Base-by-base conservation (phyloP, 1,284 basidiomycete genomes). In the Hypsizygus ulmarius region DNA sequence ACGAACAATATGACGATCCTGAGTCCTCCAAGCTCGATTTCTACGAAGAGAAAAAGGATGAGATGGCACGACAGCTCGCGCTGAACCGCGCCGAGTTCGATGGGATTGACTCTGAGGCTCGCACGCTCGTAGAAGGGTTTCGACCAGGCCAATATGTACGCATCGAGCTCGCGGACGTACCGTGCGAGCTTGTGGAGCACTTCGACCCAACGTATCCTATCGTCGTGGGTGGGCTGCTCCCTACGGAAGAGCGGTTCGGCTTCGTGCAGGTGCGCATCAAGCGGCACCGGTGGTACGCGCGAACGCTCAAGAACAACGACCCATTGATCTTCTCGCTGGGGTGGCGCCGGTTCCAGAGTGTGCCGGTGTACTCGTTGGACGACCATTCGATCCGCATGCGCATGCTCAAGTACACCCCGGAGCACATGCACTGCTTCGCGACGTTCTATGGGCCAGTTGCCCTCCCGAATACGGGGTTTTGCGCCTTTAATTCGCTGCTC, bases 371-470 rank as follows among this genome's bases (percentile, higher is more conserved):
- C 68, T 93, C 93, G 18, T 75, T 99, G 21, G 97, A 99, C 67
- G 96, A 99, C 65, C 93, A 97, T 61, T 92, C 89, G 3, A 93
- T 96, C 57, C 88, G 97, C 21, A 98, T 99, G 84, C 90, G 97
- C 39, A 92, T 98, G 90, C 87, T 99, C 68, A 99, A 99, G 73
- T 99, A 99, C 66, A 98, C 97, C 0, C 96, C 96, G 0, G 97
- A 99, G 69, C 96, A 99, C 63, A 97, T 97, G 93, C 97, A 99
- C 66, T 99, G 96, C 62, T 92, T 89, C 60, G 96, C 96, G 2
- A 96, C 95, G 0, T 98, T 99, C 70, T 97, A 95, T 63, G 94
- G 91, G 0, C 94, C 94, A 5, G 85, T 92, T 14, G 75, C 91
- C 1, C 73, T 90, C 0, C 94, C 94, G n/a, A 97, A 97, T 67